Percentiles rank a stretch among this genome's conserved stretches.
phyloP scores from a whole-genome alignment of 108 stramenopile genomes.

The Nitzschia inconspicua region DNA sequence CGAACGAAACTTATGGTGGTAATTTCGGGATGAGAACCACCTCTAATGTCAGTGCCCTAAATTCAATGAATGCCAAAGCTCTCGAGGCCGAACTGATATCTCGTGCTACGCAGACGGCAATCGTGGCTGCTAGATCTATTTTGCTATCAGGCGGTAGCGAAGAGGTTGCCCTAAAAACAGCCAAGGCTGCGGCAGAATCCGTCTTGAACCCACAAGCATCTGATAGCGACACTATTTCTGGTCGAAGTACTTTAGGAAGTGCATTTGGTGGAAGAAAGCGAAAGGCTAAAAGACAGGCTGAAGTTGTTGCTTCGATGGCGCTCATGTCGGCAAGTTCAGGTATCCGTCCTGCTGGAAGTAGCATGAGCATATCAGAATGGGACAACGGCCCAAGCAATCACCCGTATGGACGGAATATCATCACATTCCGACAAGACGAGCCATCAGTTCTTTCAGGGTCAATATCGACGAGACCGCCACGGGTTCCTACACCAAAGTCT shows the following conservation, averaged over 20 bases:
- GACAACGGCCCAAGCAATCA: neutral
- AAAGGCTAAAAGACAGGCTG: slow-evolving; percentile 42
- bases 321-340: slow-evolving; percentile 15
- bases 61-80: slow-evolving; percentile 4
- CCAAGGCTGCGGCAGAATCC: slow-evolving; percentile 54
- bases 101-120: slow-evolving; percentile 39
- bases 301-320: slow-evolving; percentile 57
- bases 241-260: neutral
- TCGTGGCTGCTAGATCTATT: slow-evolving; percentile 48
- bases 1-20: neutral
- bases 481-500: neutral
- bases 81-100: slow-evolving; percentile 39
- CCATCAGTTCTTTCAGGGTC: slow-evolving; percentile 24
- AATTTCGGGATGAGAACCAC: neutral
- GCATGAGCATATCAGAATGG: slow-evolving; percentile 9
- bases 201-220: slow-evolving; percentile 23
- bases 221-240: slow-evolving; percentile 18
- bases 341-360: neutral
- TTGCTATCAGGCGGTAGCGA: slow-evolving; percentile 40
- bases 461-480: slow-evolving; percentile 15
- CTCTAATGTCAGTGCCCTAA: neutral
- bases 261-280: slow-evolving; percentile 15
- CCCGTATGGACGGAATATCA: slow-evolving; percentile 20
- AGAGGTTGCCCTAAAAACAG: slow-evolving; percentile 47
- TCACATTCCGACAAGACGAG: slow-evolving; percentile 16